Base-by-base conservation (phyloP, 495 filamentous ascomycete species). In the Aspergillus kassunensis region DNA sequence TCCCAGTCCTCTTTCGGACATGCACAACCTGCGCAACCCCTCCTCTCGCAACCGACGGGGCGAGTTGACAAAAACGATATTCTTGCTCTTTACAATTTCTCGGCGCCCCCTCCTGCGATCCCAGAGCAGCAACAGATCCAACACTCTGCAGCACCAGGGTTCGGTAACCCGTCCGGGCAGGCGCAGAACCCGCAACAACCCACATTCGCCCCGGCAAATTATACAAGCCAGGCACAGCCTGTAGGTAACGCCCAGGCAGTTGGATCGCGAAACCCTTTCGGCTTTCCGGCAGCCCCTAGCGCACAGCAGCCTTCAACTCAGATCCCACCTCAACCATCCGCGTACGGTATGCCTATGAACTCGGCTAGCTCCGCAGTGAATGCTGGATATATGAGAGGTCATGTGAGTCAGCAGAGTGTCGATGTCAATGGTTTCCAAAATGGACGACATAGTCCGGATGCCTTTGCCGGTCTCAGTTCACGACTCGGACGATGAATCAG, bases 401-500 rank as follows among this genome's bases (percentile, higher is more conserved):
- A 96, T 59, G 81, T 85, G 56, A 97, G 90, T 66, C 83, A 93
- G 55, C 93, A 95, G 58, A 97, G 92, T 60, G 86, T 95, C 51
- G 90, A 88, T 61, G 79, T 96, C 65, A 88, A 82, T 57, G 74
- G 68, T 35, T 83, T 83, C 73, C 85, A 77, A 73, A 84, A 79
- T 55, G 91, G 92, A 8, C 78, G 92, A 37, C 91, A 97, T 67
- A 96, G 90, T 59, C 93, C 93, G 15, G 93, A 98, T 73, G 92
- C 93, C 25, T 98, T 97, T 80, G 86, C 91, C n/a, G 91, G 88
- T 59, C 72, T 98, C 64, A 97, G 91, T 65, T 84, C 89, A 44
- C 65, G 72, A 44, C 70, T 72, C 49, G 64, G 63, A 42, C 71
- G 51, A 63, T 46, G 24, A 54, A 15, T 15, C 45, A 45, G 39